A percentile compares a stretch with the other conserved stretches of the same genome.
Evolutionary conservation across 768 basidiomycete species (phyloP).

Genomic region (Trametes coccinea): DNA sequence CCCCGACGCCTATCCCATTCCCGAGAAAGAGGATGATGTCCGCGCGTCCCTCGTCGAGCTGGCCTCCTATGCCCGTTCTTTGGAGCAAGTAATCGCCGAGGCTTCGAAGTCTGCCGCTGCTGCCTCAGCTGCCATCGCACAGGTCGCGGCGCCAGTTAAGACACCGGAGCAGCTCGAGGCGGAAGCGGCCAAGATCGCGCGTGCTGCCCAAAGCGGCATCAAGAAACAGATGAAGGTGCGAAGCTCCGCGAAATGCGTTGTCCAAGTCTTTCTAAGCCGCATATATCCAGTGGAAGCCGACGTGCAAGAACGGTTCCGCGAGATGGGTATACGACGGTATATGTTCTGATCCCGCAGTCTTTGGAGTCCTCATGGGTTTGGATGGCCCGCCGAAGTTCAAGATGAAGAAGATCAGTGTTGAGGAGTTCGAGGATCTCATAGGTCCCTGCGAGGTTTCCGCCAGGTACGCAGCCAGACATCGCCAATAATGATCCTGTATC

Average conservation of each 20-base stretch:
- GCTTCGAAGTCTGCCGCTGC: not conserved
- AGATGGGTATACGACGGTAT: slow-evolving; percentile 56
- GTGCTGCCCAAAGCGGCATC: slow-evolving; percentile 49
- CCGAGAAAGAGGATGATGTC: slow-evolving; percentile 36
- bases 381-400: slow-evolving; percentile 51
- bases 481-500: not conserved
- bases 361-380: slow-evolving; percentile 45
- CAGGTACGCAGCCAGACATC: slow-evolving; percentile 33
- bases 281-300: slow-evolving; percentile 48
- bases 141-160: slow-evolving; percentile 32
- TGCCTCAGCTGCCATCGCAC: not conserved
- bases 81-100: slow-evolving; percentile 29
- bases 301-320: slow-evolving; percentile 47
- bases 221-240: slow-evolving; percentile 49
- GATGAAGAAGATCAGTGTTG: slow-evolving; percentile 40
- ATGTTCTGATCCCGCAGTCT: slow-evolving; percentile 47
- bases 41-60: slow-evolving; percentile 33
- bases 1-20: slow-evolving; percentile 36
- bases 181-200: slow-evolving; percentile 46
- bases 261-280: not conserved
- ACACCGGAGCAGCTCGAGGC: slow-evolving; percentile 39
- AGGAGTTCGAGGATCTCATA: slow-evolving; percentile 25
- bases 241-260: not conserved
- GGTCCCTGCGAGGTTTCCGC: slow-evolving; percentile 35
- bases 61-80: slow-evolving; percentile 35